phyloP scores from a whole-genome alignment of 805 yeast genomes.

The Myxozyma udenii region DNA sequence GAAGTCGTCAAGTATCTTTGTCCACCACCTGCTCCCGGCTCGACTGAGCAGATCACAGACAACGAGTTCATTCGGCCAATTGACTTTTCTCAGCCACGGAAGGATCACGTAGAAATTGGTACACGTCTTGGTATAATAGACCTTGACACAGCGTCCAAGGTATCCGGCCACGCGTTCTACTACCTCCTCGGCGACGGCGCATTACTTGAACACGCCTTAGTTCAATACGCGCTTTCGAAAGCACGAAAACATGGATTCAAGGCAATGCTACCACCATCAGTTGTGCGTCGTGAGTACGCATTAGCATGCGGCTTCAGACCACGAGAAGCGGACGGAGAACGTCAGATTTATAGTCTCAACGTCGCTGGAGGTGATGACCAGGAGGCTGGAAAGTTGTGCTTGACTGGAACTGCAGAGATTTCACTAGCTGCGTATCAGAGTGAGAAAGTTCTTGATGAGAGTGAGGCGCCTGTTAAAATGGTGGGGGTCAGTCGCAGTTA shows the following conservation, averaged over 20 bases:
- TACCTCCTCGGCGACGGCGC: constrained; percentile 84
- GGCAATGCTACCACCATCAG: constrained; percentile 77
- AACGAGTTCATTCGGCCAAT: constrained; percentile 3
- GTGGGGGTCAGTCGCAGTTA: constrained; percentile 85
- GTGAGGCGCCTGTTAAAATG: constrained; percentile 53
- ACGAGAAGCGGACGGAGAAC: constrained; percentile 79
- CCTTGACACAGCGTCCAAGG: constrained; percentile 64
- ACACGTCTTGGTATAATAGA: constrained; percentile 65
- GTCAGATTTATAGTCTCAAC: constrained; percentile 70
- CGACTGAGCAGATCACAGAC: background rate
- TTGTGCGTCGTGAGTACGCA: constrained; percentile 72
- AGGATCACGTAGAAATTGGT: constrained; percentile 72
- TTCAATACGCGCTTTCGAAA: constrained; percentile 67
- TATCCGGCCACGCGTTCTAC: constrained; percentile 86
- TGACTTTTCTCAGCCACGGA: constrained; percentile 9
- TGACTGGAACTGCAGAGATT: constrained; percentile 94
- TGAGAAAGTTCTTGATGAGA: constrained; percentile 45
- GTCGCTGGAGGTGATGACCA: constrained; percentile 38
- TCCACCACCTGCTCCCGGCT: constrained; percentile 8
- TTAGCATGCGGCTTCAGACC: constrained; percentile 95
- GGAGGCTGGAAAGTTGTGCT: constrained; percentile 44
- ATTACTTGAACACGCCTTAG: constrained; percentile 79
- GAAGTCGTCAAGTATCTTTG: constrained; percentile 20
- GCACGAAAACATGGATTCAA: constrained; percentile 68
- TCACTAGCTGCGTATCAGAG: constrained; percentile 80